Conservation (phyloP, 169 alveolate species). For the Babesia sp. region DNA sequence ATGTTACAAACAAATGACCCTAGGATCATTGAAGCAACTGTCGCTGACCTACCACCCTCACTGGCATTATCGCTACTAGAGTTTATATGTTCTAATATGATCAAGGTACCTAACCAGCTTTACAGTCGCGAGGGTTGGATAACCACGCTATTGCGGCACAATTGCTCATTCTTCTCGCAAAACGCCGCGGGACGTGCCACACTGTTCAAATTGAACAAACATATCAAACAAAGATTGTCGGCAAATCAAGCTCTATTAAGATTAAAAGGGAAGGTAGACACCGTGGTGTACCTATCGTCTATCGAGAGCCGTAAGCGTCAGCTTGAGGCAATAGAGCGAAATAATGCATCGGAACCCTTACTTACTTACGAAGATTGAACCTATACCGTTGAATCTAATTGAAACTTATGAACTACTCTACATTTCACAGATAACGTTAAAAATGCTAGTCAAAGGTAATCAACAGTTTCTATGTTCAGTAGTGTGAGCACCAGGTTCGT, state of each 20-base stretch:
- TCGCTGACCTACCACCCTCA: conserved; percentile 59
- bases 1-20: conserved; percentile 47
- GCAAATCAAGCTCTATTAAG: conserved; percentile 57
- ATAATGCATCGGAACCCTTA: conserved; percentile 54
- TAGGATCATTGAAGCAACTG: conserved; percentile 53
- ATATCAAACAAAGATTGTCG: conserved; percentile 36
- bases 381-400: no score
- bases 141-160: conserved; percentile 52
- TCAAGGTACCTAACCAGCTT: conserved; percentile 60
- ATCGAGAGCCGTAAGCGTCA: conserved; percentile 32
- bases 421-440: not conserved
- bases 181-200: conserved; percentile 43
- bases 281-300: conserved; percentile 55
- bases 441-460: conserved; percentile 9
- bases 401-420: not conserved
- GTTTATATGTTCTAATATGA: conserved; percentile 43
- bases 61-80: conserved; percentile 65
- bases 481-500: conserved; percentile 33
- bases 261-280: conserved; percentile 66
- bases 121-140: conserved; percentile 70
- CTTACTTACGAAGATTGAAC: conserved; percentile 44
- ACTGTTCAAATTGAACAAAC: conserved; percentile 48
- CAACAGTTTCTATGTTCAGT: conserved; percentile 45
- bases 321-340: conserved; percentile 40
- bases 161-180: conserved; percentile 39